These are phyloP conservation scores for Rickenella mellea DNA, from an alignment of 768 basidiomycete species.

Conservation along the genomic window DNA sequence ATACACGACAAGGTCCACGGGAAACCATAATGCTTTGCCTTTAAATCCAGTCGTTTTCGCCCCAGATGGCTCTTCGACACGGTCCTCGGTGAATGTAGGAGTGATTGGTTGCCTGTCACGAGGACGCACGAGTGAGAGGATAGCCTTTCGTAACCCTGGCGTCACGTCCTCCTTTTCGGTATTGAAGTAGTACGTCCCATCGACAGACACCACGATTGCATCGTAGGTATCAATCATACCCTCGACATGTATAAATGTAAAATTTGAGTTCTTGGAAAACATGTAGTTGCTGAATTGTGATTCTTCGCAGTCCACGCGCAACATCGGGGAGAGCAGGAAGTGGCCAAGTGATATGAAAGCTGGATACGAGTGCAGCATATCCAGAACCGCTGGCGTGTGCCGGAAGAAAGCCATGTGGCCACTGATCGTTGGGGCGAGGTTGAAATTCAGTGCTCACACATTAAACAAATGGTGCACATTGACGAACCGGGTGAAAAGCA, in stretches of 20 bases:
- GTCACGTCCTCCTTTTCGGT: not conserved
- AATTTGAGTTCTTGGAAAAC: not conserved
- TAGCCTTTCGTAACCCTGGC: not conserved
- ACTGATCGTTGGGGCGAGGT: no score
- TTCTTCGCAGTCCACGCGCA: not conserved
- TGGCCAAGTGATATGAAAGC: not conserved
- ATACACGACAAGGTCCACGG: not conserved
- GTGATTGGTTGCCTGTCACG: not conserved
- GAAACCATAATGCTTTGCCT: not conserved
- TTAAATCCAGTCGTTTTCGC: not conserved
- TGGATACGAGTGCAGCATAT: not conserved
- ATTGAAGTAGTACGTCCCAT: not conserved
- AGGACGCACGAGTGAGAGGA: not conserved
- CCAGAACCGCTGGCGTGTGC: not conserved
- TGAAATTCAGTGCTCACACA: not conserved
- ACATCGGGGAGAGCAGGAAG: not conserved
- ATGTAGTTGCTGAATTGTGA: not conserved
- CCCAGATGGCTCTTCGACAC: not conserved
- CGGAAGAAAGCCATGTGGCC: not conserved
- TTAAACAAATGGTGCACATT: not conserved
- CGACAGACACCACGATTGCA: not conserved
- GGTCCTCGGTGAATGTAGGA: not conserved
- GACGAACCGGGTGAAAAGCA: not conserved
- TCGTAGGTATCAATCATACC: not conserved
- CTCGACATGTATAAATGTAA: not conserved